These are phyloP conservation scores for Euphorbia tirucalli DNA, from an alignment of 345 rosid genomes.

Conservation along the genomic window DNA sequence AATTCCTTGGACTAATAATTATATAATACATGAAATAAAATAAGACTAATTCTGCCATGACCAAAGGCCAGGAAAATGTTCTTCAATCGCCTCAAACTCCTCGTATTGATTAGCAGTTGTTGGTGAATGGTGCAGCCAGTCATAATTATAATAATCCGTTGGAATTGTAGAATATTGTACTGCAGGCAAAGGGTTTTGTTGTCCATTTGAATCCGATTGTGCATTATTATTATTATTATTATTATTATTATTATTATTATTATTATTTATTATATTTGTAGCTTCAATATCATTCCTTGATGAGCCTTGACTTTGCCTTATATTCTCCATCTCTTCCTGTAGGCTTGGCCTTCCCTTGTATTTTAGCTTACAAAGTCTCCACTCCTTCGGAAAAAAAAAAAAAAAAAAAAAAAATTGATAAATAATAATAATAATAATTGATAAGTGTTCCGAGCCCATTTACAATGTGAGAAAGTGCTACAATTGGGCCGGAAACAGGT, in stretches of 20 bases:
- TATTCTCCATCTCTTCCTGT: slow-evolving; percentile 20
- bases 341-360: slow-evolving; percentile 20
- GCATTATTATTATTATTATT: too few relatives aligned
- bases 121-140: neutral
- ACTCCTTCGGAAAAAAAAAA: too few relatives aligned
- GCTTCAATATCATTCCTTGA: slow-evolving; percentile 3
- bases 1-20: too few relatives aligned
- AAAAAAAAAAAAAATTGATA: too few relatives aligned
- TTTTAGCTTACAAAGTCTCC: slow-evolving; percentile 24
- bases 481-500: too few relatives aligned
- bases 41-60: slow-evolving; percentile 13
- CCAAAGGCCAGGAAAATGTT: slow-evolving; percentile 18
- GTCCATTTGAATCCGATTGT: neutral
- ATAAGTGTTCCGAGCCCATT: too few relatives aligned
- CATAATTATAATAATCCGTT: neutral
- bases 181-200: neutral
- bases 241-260: too few relatives aligned
- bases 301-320: neutral
- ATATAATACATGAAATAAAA: neutral
- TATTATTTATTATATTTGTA: neutral
- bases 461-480: too few relatives aligned
- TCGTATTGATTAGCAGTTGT: neutral
- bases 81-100: neutral
- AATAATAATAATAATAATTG: too few relatives aligned
- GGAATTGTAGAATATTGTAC: neutral